Evolutionary conservation across 2,329 filamentous ascomycete genomes (phyloP).

Genomic region (Lecanicillium sp.): DNA sequence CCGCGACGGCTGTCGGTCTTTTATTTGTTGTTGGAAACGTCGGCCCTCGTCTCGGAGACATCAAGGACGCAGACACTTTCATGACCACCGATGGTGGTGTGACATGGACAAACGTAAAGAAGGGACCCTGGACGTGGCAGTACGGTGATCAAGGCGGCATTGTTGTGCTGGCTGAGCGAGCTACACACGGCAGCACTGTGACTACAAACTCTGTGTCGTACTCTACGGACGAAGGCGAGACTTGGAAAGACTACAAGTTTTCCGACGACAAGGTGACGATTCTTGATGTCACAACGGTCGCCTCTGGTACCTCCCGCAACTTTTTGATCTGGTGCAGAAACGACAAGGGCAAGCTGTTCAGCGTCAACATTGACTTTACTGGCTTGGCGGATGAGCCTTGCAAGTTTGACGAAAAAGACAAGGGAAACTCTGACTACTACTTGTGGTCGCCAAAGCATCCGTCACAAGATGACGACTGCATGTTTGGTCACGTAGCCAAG

Average conservation of each 20-base stretch:
- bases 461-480: slow-evolving; percentile 65
- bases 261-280: slow-evolving; percentile 62
- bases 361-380: slow-evolving; percentile 83
- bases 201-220: slow-evolving; percentile 65
- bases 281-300: slow-evolving; percentile 76
- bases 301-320: slow-evolving; percentile 81
- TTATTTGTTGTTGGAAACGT: slow-evolving; percentile 93
- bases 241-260: slow-evolving; percentile 72
- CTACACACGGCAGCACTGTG: slow-evolving; percentile 56
- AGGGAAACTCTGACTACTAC: slow-evolving; percentile 61
- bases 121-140: slow-evolving; percentile 86
- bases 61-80: slow-evolving; percentile 77
- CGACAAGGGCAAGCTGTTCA: slow-evolving; percentile 50
- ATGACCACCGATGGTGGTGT: slow-evolving; percentile 88
- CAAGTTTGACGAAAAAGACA: slow-evolving; percentile 56
- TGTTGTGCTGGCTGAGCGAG: slow-evolving; percentile 74
- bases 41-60: slow-evolving; percentile 55
- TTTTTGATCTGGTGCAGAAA: slow-evolving; percentile 79
- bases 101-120: slow-evolving; percentile 76
- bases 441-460: slow-evolving; percentile 86
- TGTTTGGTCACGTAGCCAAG: slow-evolving; percentile 84
- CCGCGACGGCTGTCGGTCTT: slow-evolving; percentile 76
- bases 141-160: slow-evolving; percentile 94
- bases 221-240: slow-evolving; percentile 70
- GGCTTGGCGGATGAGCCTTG: slow-evolving; percentile 69